Evolutionary conservation across 176 grass and related monocot genomes (phyloP).

Genomic region (Coix lacrymajobi): DNA sequence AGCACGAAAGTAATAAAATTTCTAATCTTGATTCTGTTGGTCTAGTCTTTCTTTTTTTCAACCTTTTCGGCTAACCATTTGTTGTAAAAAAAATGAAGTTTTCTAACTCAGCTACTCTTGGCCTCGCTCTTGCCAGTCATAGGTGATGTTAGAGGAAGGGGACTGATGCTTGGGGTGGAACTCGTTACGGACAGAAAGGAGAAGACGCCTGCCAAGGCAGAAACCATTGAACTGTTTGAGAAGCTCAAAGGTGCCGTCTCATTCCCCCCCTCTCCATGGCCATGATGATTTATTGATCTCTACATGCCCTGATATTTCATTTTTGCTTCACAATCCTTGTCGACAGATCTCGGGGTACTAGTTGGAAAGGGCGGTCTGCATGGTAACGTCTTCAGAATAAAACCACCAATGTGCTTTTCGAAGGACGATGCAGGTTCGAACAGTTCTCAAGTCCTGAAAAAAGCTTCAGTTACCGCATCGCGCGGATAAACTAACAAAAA

Average conservation of each 20-base stretch:
- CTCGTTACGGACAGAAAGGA: constrained; percentile 79
- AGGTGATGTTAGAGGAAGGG: constrained; percentile 95
- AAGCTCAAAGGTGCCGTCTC: constrained; percentile 69
- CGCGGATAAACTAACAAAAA: neutral
- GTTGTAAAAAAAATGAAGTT: neutral
- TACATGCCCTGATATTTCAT: neutral
- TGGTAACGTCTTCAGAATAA: constrained; percentile 92
- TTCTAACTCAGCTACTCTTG: neutral
- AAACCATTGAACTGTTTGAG: constrained; percentile 74
- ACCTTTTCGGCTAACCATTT: neutral
- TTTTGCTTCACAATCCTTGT: neutral
- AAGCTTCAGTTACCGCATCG: neutral
- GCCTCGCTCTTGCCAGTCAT: constrained; percentile 56
- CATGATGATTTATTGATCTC: neutral
- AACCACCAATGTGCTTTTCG: constrained; percentile 97
- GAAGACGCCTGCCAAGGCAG: constrained; percentile 87
- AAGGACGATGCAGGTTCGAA: constrained; percentile 78
- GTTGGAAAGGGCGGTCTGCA: constrained; percentile 89
- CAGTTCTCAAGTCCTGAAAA: neutral
- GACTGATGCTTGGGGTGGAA: constrained; percentile 95
- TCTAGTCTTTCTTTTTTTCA: neutral
- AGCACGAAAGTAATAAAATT: constrained; percentile 89
- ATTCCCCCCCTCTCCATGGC: neutral
- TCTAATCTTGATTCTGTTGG: neutral
- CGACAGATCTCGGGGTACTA: constrained; percentile 72